Conservation (phyloP, 2,329 filamentous ascomycete genomes). For the Ophiostoma pallidulum region DNA sequence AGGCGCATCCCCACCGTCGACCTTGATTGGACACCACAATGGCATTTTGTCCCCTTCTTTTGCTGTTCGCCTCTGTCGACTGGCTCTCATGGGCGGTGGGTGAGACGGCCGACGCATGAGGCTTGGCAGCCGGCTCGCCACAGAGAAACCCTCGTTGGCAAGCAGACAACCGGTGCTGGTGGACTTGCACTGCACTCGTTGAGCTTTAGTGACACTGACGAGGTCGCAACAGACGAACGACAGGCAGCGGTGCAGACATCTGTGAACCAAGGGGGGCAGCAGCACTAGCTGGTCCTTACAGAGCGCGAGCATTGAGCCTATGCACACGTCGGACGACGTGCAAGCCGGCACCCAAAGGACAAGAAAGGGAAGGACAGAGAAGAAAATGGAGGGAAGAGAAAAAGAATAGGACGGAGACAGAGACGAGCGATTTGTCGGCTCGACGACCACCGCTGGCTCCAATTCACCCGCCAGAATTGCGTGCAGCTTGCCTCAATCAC, state of each 20-base stretch:
- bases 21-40: neutral
- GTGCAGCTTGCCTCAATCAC: neutral
- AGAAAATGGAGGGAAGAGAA: neutral
- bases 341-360: neutral
- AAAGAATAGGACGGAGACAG: neutral
- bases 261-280: too few relatives aligned
- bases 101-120: conserved; percentile 7
- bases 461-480: neutral
- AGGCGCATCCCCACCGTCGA: neutral
- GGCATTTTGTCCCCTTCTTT: neutral
- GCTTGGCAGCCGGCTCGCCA: too few relatives aligned
- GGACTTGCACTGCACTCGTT: too few relatives aligned
- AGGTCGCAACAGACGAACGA: too few relatives aligned
- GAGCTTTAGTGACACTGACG: too few relatives aligned
- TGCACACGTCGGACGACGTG: too few relatives aligned
- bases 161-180: too few relatives aligned
- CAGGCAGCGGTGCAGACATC: too few relatives aligned
- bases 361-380: neutral
- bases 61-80: neutral
- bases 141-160: too few relatives aligned
- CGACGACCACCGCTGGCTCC: too few relatives aligned
- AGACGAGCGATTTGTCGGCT: neutral
- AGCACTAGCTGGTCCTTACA: too few relatives aligned
- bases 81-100: neutral
- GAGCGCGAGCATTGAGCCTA: too few relatives aligned